Base-by-base conservation (phyloP, 2,329 filamentous ascomycete genomes). In the Huntiella omanensis region DNA sequence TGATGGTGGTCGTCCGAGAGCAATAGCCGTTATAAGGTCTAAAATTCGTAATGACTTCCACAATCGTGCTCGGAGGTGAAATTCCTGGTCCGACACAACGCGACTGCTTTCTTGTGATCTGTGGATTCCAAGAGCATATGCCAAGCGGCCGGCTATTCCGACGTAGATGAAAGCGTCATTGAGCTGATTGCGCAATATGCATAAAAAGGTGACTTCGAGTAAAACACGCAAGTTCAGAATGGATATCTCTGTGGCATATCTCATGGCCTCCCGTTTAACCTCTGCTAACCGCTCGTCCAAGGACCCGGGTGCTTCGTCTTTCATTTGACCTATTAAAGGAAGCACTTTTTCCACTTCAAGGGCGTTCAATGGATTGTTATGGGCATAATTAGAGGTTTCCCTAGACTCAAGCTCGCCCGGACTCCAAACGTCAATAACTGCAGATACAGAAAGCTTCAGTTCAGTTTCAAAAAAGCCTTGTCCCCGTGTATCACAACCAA, bases 161-260 rank as follows among this genome's bases (percentile, higher is more conserved):
- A 72, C 71, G 54, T 71, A 68, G 2, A 73, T 54, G 41, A 71
- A 73, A 0, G 67, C 67, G 1, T 67, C 67, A 47, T 71, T 73
- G 54, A 72, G 28, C 16, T 43, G 40, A 13, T 17, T 43, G 13
- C 34, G 33, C 7, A 34, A 33, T 13, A 43, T 32, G 40, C 7
- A 16, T 34, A 33, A 34, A 15, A 43, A 16, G 1, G 40, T 15
- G 8, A 43, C 7, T 13, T 34, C 8, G 19, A 43, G 28, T 15
- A 43, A 34, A 15, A 43, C 32, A 13, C 40, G 28, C 13, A 43
- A 32, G 13, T 17, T 17, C 7, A 17, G 13, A 2, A 43, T 8
- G 12, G 40, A 43, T 10, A 33, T 43, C 13, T 43, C 40, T 8
- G 40, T 34, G 15, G 34, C 16, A 28, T 28, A 28, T 28, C 8